phyloP scores from a whole-genome alignment of 1,284 basidiomycete genomes.

The Ganoderma multipileum region DNA sequence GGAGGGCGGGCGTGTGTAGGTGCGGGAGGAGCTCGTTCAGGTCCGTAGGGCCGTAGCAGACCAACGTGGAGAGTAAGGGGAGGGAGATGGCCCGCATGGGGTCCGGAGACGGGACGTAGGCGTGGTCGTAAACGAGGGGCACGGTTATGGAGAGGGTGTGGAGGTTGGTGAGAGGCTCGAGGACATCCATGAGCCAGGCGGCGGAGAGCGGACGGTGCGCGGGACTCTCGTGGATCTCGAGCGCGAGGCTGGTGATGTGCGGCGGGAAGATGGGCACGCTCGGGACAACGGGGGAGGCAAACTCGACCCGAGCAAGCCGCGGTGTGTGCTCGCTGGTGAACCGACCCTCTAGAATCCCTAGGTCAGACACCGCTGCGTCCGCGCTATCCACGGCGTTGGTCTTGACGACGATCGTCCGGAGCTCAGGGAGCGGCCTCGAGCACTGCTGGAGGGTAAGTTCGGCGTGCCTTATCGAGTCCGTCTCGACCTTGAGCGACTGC shows the following conservation, averaged over 20 bases:
- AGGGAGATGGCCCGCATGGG: conserved; percentile 44
- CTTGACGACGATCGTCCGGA: conserved; percentile 33
- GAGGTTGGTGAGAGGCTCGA: conserved; percentile 41
- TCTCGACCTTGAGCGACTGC: conserved; percentile 50
- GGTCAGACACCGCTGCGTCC: conserved; percentile 21
- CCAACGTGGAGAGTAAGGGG: conserved; percentile 47
- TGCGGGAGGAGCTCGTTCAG: conserved; percentile 52
- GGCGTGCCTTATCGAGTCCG: conserved; percentile 45
- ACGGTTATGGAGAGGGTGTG: conserved; percentile 50
- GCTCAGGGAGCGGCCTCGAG: conserved; percentile 19
- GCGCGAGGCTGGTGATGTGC: conserved; percentile 45
- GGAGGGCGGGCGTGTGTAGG: conserved; percentile 51
- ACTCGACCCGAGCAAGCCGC: conserved; percentile 41
- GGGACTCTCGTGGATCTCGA: conserved; percentile 39
- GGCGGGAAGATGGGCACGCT: conserved; percentile 41
- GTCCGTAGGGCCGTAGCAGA: conserved; percentile 49
- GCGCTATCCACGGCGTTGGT: conserved; percentile 32
- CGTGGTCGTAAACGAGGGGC: conserved; percentile 43
- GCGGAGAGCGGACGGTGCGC: conserved; percentile 40
- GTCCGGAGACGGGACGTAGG: conserved; percentile 40
- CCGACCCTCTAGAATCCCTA: conserved; percentile 36
- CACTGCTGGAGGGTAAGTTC: conserved; percentile 46
- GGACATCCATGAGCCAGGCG: conserved; percentile 33
- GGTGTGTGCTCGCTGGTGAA: conserved; percentile 43
- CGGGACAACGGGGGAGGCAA: conserved; percentile 47